phyloP scores from a whole-genome alignment of 257 asterid genomes.

The Ilex aquifolium region DNA sequence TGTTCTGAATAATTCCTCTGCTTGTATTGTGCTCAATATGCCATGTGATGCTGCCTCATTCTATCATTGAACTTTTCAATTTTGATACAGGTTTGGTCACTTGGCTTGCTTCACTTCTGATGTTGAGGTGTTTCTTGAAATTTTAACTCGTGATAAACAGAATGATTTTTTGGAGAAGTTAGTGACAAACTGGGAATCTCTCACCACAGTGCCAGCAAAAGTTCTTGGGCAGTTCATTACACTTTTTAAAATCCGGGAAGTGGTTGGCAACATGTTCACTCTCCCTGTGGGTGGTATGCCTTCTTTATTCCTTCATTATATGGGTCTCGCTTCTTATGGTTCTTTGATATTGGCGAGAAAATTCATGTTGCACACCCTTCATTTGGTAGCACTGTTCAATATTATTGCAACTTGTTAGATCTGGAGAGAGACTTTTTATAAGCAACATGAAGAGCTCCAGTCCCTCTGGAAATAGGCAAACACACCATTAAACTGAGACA shows the following conservation, averaged over 20 bases:
- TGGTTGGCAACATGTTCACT: constrained; percentile 47
- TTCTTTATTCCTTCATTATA: constrained; percentile 4
- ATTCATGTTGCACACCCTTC: too few relatives aligned
- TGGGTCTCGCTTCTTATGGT: background rate
- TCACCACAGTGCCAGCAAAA: constrained; percentile 35
- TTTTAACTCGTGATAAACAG: constrained; percentile 46
- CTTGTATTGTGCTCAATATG: too few relatives aligned
- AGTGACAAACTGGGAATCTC: constrained; percentile 38
- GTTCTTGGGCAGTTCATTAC: constrained; percentile 76
- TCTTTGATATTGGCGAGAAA: too few relatives aligned
- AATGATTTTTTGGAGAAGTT: constrained; percentile 51
- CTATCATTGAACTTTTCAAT: constrained; percentile 12
- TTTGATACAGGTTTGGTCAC: constrained; percentile 79
- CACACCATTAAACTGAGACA: too few relatives aligned
- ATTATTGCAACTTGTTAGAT: too few relatives aligned
- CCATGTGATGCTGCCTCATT: background rate
- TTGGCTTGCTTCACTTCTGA: constrained; percentile 84
- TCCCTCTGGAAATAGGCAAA: too few relatives aligned
- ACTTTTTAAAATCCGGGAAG: constrained; percentile 62
- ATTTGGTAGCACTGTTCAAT: too few relatives aligned
- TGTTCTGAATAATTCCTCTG: too few relatives aligned
- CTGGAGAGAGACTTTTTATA: too few relatives aligned
- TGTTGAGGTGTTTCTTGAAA: constrained; percentile 59
- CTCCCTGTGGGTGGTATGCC: constrained; percentile 55
- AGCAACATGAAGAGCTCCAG: too few relatives aligned